These are phyloP conservation scores for Coniochaeta prunicola DNA, from an alignment of 2,329 filamentous ascomycete species.

Conservation along the genomic window DNA sequence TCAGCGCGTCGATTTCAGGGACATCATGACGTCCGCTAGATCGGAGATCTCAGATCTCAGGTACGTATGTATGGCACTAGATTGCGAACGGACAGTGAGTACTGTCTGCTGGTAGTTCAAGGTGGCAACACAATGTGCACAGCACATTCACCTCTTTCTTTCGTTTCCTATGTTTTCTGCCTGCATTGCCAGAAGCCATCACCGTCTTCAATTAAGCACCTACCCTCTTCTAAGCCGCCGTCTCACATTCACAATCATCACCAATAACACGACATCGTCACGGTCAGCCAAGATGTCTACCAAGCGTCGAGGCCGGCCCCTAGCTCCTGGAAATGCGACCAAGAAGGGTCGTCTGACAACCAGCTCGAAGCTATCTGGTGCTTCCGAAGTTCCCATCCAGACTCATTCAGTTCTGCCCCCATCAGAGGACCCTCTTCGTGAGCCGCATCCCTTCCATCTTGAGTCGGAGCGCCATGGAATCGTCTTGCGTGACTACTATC, in stretches of 20 bases:
- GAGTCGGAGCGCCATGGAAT: slow-evolving; percentile 50
- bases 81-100: background rate
- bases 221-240: background rate
- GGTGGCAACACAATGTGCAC: background rate
- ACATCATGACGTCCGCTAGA: slow-evolving; percentile 13
- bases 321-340: background rate
- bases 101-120: background rate
- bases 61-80: background rate
- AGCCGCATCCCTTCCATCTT: slow-evolving; percentile 38
- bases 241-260: background rate
- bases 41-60: slow-evolving; percentile 6
- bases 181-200: background rate
- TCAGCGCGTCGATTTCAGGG: slow-evolving; percentile 8
- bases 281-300: background rate
- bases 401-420: slow-evolving; percentile 8
- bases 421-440: slow-evolving; percentile 26
- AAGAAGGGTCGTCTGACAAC: background rate
- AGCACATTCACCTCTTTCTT: background rate
- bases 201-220: background rate
- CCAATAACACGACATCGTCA: background rate
- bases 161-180: background rate
- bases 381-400: background rate
- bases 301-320: background rate
- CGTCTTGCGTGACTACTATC: slow-evolving; percentile 70
- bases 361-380: background rate